Evolutionary conservation across 2,329 filamentous ascomycete species (phyloP).

Genomic region (Helotiales sp.): DNA sequence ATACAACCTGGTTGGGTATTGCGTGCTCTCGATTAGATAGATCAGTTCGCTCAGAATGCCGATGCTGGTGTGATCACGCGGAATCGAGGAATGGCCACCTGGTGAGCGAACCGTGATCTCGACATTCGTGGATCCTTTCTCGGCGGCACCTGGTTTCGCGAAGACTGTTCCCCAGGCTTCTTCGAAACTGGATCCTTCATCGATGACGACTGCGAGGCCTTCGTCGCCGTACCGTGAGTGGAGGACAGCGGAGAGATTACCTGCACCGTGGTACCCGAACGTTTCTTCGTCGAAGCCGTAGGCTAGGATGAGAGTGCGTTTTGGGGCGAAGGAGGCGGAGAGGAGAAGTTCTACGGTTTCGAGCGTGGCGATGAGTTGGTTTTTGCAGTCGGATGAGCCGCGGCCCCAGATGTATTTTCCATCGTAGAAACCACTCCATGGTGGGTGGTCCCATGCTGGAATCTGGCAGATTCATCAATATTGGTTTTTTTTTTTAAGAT

Average conservation of each 20-base stretch:
- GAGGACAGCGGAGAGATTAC: slow-evolving; percentile 54
- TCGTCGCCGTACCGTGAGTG: slow-evolving; percentile 59
- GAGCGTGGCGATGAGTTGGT: slow-evolving; percentile 56
- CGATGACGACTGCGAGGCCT: slow-evolving; percentile 63
- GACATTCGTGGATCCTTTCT: slow-evolving; percentile 58
- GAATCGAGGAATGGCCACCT: slow-evolving; percentile 66
- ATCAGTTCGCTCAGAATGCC: slow-evolving; percentile 71
- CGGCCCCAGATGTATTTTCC: slow-evolving; percentile 60
- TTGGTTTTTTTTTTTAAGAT: not conserved
- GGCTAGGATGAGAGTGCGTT: slow-evolving; percentile 61
- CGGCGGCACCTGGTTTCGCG: slow-evolving; percentile 62
- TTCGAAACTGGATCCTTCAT: slow-evolving; percentile 64
- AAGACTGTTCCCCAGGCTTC: slow-evolving; percentile 34
- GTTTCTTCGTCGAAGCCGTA: slow-evolving; percentile 72
- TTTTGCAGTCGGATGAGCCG: slow-evolving; percentile 62
- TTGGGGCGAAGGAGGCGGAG: slow-evolving; percentile 55
- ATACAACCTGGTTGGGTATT: slow-evolving; percentile 52
- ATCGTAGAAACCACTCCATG: slow-evolving; percentile 56
- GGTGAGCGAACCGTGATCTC: slow-evolving; percentile 52
- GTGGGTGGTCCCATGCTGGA: slow-evolving; percentile 57
- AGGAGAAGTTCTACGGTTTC: slow-evolving; percentile 60
- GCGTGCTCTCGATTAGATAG: slow-evolving; percentile 63
- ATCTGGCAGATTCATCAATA: slow-evolving; percentile 33
- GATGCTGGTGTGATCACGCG: slow-evolving; percentile 69
- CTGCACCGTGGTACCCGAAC: slow-evolving; percentile 61